Conservation (phyloP, 371 early-diverging fungal genomes). For the Encephalitozoon intestinalis region DNA sequence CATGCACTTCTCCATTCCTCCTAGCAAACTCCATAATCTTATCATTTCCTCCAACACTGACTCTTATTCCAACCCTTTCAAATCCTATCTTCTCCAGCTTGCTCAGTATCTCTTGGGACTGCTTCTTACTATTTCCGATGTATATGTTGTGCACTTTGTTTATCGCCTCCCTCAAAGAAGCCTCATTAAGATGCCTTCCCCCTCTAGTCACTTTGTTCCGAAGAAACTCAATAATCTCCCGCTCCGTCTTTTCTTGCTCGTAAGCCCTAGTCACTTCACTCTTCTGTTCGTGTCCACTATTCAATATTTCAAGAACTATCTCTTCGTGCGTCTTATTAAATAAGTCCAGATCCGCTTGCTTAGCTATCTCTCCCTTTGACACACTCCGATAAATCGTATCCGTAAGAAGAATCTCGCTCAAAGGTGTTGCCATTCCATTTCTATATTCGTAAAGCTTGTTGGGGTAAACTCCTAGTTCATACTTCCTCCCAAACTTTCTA, state of each 20-base stretch:
- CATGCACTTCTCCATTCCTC: neutral
- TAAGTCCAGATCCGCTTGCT: constrained; percentile 19
- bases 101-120: constrained; percentile 47
- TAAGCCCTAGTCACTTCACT: constrained; percentile 44
- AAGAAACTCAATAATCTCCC: constrained; percentile 46
- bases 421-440: constrained; percentile 18
- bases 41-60: constrained; percentile 7
- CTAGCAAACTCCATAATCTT: neutral
- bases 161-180: constrained; percentile 25
- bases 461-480: constrained; percentile 55
- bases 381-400: constrained; percentile 52
- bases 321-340: constrained; percentile 13
- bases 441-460: constrained; percentile 60
- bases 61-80: constrained; percentile 31
- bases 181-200: constrained; percentile 4
- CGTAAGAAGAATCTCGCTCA: constrained; percentile 44
- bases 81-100: constrained; percentile 49
- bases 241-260: constrained; percentile 44
- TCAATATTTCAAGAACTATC: constrained; percentile 49
- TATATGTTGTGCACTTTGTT: constrained; percentile 26
- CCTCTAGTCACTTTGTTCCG: constrained; percentile 31
- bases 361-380: constrained; percentile 47
- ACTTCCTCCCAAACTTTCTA: constrained; percentile 48
- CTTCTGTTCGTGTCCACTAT: constrained; percentile 52
- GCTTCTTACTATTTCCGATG: constrained; percentile 40